Conservation (phyloP, 208 protist species). For the Leishmania arabica region DNA sequence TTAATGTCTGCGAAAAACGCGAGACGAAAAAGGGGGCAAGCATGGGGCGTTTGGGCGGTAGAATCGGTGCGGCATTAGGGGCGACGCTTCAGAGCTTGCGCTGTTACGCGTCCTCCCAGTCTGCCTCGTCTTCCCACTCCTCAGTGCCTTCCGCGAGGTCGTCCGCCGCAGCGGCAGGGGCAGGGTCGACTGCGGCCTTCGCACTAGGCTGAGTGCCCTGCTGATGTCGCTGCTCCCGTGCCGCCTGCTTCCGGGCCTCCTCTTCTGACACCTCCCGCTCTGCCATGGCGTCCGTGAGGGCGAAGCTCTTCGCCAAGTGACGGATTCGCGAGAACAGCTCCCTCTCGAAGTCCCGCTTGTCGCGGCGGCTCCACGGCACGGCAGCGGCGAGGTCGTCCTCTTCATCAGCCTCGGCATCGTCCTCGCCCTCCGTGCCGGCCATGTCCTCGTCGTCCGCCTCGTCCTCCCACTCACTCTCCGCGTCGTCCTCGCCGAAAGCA, state of each 20-base stretch:
- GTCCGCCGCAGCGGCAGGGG: background rate
- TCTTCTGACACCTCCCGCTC: constrained; percentile 32
- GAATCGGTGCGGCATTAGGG: background rate
- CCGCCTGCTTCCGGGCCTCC: constrained; percentile 19
- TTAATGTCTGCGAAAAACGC: background rate
- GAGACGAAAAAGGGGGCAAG: background rate
- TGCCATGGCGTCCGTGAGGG: constrained; percentile 42
- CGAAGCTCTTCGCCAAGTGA: constrained; percentile 33
- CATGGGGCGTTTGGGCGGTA: too few relatives aligned
- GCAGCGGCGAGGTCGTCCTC: constrained; percentile 15
- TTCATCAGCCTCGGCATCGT: constrained; percentile 14
- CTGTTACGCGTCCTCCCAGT: constrained; percentile 9
- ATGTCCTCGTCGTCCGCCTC: constrained; percentile 33
- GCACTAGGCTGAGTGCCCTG: background rate
- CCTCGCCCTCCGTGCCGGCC: constrained; percentile 13
- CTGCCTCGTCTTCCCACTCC: constrained; percentile 33
- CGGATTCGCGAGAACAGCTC: constrained; percentile 39
- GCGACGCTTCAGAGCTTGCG: background rate
- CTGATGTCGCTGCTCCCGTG: constrained; percentile 15
- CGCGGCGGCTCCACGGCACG: constrained; percentile 34
- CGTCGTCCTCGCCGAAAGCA: constrained; percentile 33
- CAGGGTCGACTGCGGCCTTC: background rate
- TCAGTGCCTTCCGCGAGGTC: constrained; percentile 18
- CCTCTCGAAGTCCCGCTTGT: constrained; percentile 55
- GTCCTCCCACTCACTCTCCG: constrained; percentile 20